A percentile compares a stretch with the other conserved stretches of the same genome.
These are phyloP conservation scores for Colletotrichum phormii DNA, from an alignment of 2,329 filamentous ascomycete species.

Conservation along the genomic window DNA sequence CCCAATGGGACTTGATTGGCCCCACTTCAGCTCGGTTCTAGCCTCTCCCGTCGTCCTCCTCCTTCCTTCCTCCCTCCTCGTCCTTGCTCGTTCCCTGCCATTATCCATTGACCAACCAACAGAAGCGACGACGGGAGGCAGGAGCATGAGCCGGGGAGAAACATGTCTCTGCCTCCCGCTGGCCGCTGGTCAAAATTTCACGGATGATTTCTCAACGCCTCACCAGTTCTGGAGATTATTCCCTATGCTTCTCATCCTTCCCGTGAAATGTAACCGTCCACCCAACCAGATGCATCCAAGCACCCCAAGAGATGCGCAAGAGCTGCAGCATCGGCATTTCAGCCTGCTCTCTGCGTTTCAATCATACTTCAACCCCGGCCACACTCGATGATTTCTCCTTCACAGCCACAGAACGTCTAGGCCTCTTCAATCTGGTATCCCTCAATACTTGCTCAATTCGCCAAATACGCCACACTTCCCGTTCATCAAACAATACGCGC, in stretches of 20 bases:
- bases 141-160: constrained; percentile 5
- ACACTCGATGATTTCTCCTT: background rate
- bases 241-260: constrained; percentile 3
- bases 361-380: background rate
- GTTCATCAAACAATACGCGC: background rate
- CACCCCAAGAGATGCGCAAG: background rate
- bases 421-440: background rate
- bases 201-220: background rate
- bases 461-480: background rate
- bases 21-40: background rate
- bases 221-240: background rate
- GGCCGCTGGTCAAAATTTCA: background rate
- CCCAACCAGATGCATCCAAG: background rate
- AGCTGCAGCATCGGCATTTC: background rate
- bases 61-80: background rate
- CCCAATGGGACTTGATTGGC: background rate
- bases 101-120: background rate
- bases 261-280: background rate
- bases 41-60: background rate
- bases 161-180: constrained; percentile 15
- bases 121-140: background rate
- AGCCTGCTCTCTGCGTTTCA: background rate
- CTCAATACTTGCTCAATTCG: background rate
- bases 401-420: background rate
- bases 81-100: background rate